Evolutionary conservation across 2,329 filamentous ascomycete species (phyloP), one percentile per base, ranked within the genome.

Genomic region (Penicillium sp.): DNA sequence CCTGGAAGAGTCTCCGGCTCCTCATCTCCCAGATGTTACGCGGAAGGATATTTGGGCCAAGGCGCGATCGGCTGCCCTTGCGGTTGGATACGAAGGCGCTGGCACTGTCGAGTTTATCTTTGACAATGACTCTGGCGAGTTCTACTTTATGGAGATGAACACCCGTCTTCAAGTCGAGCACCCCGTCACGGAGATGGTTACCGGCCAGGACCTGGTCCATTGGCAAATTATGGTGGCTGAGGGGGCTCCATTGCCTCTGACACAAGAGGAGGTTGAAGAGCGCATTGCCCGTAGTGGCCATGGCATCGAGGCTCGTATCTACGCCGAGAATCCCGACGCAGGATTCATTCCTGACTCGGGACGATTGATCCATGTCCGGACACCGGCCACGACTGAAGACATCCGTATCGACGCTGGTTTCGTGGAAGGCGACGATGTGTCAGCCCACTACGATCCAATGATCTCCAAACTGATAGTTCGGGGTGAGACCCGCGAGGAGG

Each of bases 371-470:
- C 91, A 97, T 74, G 86, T 98, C 11, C 84, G 86, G 37, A 92
- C 90, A 1, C 93, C 94, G 0, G 75, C 80, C 51, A 79, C 84
- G 5, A 84, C 86, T 39, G 83, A 89, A 0, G 90, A 92, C 63
- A 85, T 98, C 35, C 88, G 95, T 42, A 92, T 99, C 65, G 95
- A 99, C 71, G 92, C 93, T 48, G 95, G 95, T 1, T 98, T 98
- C 74, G 86, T 93, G 31, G 84, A 92, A 67, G 95, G 95, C 28
- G 94, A 96, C 73, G 91, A 92, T 63, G 91, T 99, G 2, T 96
- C 93, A 0, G 91, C 94, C 59, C 91, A 95, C 56, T 99, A 99
- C 76, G 95, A 99, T 69, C 95, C 95, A 31, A 99, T 99, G 95
- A 96, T 99, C 67, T 91, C 95, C 47, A 99, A 99, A 79, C 85